Base-by-base conservation (phyloP, 768 basidiomycete species). In the Lyophyllum atratum region DNA sequence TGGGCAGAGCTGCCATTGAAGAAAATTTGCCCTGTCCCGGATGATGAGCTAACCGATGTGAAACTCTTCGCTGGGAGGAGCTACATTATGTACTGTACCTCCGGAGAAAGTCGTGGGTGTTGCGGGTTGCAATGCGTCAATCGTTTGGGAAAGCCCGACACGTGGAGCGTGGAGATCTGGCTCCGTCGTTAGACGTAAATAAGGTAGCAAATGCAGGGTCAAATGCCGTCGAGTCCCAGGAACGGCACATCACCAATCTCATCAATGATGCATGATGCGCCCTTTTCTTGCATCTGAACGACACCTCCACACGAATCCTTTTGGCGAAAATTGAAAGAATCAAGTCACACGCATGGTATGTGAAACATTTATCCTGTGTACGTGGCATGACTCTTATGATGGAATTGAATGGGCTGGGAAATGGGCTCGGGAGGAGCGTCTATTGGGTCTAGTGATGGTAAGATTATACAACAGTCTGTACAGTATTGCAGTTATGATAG, bases 261-360 rank as follows among this genome's bases (percentile, higher is more conserved):
- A 63, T 60, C 55, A 56, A 15, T 62, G 58, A 54, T 59, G 49
- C 31, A 14, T 59, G 53, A 52, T 56, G 54, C 55, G 51, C 50
- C 54, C 24, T 44, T 40, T 45, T 31, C 14, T 46, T 21, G 25
- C 37, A 24, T 34, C 43, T 45, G 29, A 33, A 24, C n/a, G 21
- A 34, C 28, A 33, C 42, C 24, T 46, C 29, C 43, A 54, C 48
- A 46, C 45, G 17, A 11, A 10, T 49, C 43, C 26, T 44, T 24
- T 29, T n/a, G 22, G 37, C 33, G 44, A 45, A 40, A 52, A 52
- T 39, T 31, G n/a, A 33, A 31, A 42, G 29, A 40, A 19, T 40
- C 17, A 19, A 6, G 17, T 37, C 47, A 33, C 47, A 49, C 47
- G 31, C 53, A 29, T 43, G 43, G 12, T 24, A 45, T 52, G 37